A percentile compares a stretch with the other conserved stretches of the same genome.
Conservation (phyloP, 1,284 basidiomycete genomes). For the Earliella scabrosa region DNA sequence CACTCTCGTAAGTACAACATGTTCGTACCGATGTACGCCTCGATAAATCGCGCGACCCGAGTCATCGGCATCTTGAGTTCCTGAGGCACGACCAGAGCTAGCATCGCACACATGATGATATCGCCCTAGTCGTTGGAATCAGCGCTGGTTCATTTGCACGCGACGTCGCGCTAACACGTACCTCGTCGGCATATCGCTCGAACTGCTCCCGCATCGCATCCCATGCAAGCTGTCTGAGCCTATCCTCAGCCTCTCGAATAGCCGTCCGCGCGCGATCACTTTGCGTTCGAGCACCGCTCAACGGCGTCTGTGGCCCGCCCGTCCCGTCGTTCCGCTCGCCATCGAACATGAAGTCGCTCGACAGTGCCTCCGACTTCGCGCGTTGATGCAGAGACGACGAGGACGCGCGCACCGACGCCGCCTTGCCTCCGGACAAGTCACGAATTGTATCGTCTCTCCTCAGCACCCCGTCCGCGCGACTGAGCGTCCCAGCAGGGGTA, state of each 20-base stretch:
- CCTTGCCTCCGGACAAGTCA: conserved; percentile 12
- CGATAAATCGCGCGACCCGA: conserved; percentile 58
- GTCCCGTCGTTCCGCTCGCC: neutral
- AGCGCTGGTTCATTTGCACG: neutral
- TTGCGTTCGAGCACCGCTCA: conserved; percentile 17
- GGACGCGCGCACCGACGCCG: conserved; percentile 14
- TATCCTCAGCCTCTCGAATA: conserved; percentile 55
- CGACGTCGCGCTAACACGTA: conserved; percentile 31
- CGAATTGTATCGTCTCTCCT: conserved; percentile 28
- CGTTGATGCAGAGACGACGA: conserved; percentile 19
- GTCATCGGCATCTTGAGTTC: conserved; percentile 54
- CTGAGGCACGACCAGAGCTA: conserved; percentile 58
- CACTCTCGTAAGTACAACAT: neutral
- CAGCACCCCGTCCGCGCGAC: conserved; percentile 13
- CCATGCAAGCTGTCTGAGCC: conserved; percentile 59
- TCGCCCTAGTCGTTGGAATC: conserved; percentile 54
- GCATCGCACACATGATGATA: conserved; percentile 75
- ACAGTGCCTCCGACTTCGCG: conserved; percentile 21
- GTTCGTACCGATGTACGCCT: conserved; percentile 68
- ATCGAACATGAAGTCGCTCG: conserved; percentile 18
- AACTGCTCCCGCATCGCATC: conserved; percentile 56
- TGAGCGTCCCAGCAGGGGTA: conserved; percentile 25
- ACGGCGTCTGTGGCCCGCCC: conserved; percentile 5
- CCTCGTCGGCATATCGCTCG: conserved; percentile 66
- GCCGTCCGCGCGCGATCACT: conserved; percentile 44